Percentiles rank a stretch among this genome's conserved stretches.
phyloP scores from a whole-genome alignment of 1,139 yeast species.

The Magnusiomyces suaveolens region DNA sequence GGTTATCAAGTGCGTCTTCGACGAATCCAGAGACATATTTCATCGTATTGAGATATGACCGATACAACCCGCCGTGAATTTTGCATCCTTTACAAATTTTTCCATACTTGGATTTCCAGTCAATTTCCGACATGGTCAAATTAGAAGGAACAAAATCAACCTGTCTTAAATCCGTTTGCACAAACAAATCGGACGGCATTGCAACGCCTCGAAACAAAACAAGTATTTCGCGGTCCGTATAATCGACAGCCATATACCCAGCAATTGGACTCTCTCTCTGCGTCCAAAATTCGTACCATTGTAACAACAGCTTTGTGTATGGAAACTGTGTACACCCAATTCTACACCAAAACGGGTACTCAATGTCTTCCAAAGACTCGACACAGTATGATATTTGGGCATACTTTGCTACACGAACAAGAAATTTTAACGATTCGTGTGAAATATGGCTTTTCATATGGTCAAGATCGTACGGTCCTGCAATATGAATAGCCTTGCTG shows the following conservation, averaged over 20 bases:
- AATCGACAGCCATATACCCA: slow-evolving; percentile 38
- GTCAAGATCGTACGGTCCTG: background rate
- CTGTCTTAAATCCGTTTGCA: slow-evolving; percentile 1
- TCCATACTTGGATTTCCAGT: slow-evolving; percentile 18
- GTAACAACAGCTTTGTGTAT: slow-evolving; percentile 11
- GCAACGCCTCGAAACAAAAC: slow-evolving; percentile 51
- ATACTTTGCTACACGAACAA: slow-evolving; percentile 14
- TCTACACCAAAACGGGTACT: slow-evolving; percentile 14
- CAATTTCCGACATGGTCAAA: slow-evolving; percentile 29
- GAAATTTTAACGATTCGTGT: slow-evolving; percentile 12
- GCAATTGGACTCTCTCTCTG: slow-evolving; percentile 10
- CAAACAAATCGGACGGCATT: slow-evolving; percentile 47
- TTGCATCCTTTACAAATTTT: slow-evolving; percentile 40
- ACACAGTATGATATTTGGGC: slow-evolving; percentile 17
- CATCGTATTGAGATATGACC: slow-evolving; percentile 30
- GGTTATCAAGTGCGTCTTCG: slow-evolving; percentile 24
- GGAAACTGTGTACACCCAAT: slow-evolving; percentile 17
- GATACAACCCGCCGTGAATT: slow-evolving; percentile 51
- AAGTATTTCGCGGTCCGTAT: slow-evolving; percentile 31
- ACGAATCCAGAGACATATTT: slow-evolving; percentile 30
- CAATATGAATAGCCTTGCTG: background rate
- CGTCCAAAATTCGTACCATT: slow-evolving; percentile 12
- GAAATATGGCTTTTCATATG: slow-evolving; percentile 7
- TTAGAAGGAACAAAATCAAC: slow-evolving; percentile 21
- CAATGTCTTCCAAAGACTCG: slow-evolving; percentile 13